phyloP scores from a whole-genome alignment of 345 rosid genomes.

The Eucalyptus shirleyi region DNA sequence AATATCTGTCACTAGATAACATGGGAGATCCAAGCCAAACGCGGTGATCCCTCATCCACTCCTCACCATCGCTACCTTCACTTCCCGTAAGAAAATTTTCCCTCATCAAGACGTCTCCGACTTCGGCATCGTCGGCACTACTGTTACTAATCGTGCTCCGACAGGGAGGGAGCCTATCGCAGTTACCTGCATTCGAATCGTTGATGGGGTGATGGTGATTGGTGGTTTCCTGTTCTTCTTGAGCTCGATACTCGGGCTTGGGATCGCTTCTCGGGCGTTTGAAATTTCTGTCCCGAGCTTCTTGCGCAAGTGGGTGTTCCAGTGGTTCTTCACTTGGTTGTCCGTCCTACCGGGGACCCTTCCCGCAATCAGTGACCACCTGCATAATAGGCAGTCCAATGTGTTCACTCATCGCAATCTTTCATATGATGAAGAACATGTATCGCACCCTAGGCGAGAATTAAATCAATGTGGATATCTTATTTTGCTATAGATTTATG shows the following conservation, averaged over 20 bases:
- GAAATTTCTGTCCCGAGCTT: neutral
- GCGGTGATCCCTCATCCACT: neutral
- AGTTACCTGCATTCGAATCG: neutral
- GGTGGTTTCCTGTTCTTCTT: neutral
- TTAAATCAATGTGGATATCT: neutral
- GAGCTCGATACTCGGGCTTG: neutral
- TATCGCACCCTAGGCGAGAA: neutral
- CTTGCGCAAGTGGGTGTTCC: neutral
- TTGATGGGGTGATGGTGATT: neutral
- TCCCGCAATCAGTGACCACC: neutral
- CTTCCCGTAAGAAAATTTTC: neutral
- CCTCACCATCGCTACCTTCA: neutral
- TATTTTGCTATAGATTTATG: neutral
- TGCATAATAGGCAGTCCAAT: neutral
- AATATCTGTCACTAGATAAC: neutral
- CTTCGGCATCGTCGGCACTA: too few relatives aligned
- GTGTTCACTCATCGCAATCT: neutral
- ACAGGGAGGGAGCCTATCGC: neutral
- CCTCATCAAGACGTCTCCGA: neutral
- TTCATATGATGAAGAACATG: neutral
- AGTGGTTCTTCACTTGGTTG: neutral
- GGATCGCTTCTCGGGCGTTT: neutral
- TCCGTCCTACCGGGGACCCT: neutral
- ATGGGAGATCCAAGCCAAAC: neutral
- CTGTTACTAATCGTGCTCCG: neutral